These are phyloP conservation scores for Carex pumila DNA, from an alignment of 176 grass and related monocot species.

Conservation along the genomic window DNA sequence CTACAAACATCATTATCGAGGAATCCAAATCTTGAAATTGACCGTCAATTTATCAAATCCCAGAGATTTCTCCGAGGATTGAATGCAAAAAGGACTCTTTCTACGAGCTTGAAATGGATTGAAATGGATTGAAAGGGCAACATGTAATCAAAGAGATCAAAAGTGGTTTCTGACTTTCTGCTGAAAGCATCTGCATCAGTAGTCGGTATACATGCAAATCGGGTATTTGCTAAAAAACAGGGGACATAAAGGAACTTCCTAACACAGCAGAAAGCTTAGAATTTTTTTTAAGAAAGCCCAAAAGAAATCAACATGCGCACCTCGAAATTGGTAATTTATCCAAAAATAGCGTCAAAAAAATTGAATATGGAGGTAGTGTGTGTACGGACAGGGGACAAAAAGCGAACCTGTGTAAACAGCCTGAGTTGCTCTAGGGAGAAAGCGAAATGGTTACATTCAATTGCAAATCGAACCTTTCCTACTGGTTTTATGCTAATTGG, in stretches of 20 bases:
- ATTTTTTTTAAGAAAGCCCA: not conserved
- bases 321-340: not conserved
- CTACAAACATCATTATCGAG: not conserved
- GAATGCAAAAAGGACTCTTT: not conserved
- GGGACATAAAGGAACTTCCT: not conserved
- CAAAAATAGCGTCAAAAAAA: not conserved
- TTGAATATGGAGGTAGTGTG: not conserved
- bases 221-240: not conserved
- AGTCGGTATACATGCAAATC: not conserved
- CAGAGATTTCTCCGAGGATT: not conserved
- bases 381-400: not conserved
- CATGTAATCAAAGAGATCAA: not conserved
- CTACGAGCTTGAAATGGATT: not conserved
- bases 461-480: not conserved
- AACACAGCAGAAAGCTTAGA: not conserved
- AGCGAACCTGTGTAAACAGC: not conserved
- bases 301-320: not conserved
- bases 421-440: not conserved
- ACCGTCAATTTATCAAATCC: not conserved
- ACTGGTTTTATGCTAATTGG: constrained; percentile 1
- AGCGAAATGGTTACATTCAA: not conserved
- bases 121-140: not conserved
- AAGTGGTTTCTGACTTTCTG: not conserved
- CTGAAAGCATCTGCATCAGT: not conserved
- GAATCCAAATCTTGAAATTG: not conserved